These are phyloP conservation scores for Jaminaea rosea DNA, from an alignment of 1,284 basidiomycete genomes.

Conservation along the genomic window DNA sequence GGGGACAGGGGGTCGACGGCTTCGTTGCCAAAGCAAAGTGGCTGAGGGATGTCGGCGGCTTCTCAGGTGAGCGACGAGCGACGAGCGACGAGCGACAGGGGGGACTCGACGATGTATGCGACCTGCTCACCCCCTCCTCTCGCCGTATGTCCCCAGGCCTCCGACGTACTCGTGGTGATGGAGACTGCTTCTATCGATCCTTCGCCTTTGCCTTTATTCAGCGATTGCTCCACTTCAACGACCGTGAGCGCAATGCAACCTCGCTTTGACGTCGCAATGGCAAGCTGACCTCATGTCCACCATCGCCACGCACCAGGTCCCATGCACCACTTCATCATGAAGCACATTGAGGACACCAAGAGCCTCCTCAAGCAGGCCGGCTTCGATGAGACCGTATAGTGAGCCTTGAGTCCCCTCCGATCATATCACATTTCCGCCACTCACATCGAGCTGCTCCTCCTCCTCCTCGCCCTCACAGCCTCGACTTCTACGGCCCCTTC, in stretches of 20 bases:
- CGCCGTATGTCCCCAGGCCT: slow-evolving; percentile 9
- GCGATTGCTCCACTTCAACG: slow-evolving; percentile 23
- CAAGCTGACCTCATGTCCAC: too few species aligned
- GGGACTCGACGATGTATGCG: neutral
- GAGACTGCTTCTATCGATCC: slow-evolving; percentile 41
- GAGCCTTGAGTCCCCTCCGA: neutral
- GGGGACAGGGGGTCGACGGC: neutral
- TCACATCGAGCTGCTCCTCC: neutral
- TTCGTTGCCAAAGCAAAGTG: slow-evolving; percentile 31
- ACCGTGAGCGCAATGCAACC: too few species aligned
- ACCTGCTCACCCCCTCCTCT: too few species aligned
- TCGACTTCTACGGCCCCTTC: slow-evolving; percentile 37
- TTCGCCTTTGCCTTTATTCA: slow-evolving; percentile 36
- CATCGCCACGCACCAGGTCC: too few species aligned
- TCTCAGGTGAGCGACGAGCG: slow-evolving; percentile 9
- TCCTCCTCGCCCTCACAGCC: neutral
- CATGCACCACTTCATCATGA: slow-evolving; percentile 21
- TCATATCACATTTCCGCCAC: neutral
- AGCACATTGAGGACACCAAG: slow-evolving; percentile 19
- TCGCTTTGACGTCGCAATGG: too few species aligned
- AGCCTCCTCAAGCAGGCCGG: slow-evolving; percentile 26
- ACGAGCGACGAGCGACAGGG: too few species aligned
- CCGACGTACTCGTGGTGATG: slow-evolving; percentile 31
- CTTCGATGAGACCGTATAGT: slow-evolving; percentile 23
- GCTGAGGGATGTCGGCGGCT: slow-evolving; percentile 21